Conservation (phyloP, 371 early-diverging fungal genomes). For the Apophysomyces trapeziformis region DNA sequence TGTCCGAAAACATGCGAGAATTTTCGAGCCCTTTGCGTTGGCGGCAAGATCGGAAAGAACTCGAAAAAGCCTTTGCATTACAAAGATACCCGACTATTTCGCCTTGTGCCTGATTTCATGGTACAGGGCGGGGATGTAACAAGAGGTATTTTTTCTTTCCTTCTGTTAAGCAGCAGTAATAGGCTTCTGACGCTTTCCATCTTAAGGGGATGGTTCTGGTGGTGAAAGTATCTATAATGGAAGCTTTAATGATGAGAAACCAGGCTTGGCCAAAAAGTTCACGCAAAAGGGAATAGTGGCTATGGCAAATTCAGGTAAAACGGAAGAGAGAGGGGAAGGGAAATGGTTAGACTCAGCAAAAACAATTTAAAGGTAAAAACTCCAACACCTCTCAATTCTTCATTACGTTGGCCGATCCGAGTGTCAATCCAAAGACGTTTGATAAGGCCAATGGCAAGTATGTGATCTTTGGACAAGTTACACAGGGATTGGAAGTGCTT, state of each 20-base stretch:
- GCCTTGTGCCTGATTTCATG: slow-evolving; percentile 68
- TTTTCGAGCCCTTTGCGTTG: slow-evolving; percentile 60
- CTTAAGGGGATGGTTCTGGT: slow-evolving; percentile 73
- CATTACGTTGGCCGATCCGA: slow-evolving; percentile 58
- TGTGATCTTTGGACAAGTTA: slow-evolving; percentile 80
- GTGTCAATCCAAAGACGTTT: slow-evolving; percentile 43
- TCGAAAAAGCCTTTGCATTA: slow-evolving; percentile 62
- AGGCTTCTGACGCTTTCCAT: not conserved
- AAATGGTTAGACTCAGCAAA: too few species aligned
- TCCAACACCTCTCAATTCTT: slow-evolving; percentile 89
- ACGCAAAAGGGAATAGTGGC: slow-evolving; percentile 59
- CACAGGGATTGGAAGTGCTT: slow-evolving; percentile 51
- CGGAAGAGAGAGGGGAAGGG: too few species aligned
- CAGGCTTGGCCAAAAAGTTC: slow-evolving; percentile 56
- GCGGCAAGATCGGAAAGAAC: slow-evolving; percentile 52
- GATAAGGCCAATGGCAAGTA: slow-evolving; percentile 76
- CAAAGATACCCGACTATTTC: slow-evolving; percentile 51
- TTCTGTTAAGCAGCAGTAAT: not conserved
- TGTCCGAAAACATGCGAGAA: slow-evolving; percentile 71
- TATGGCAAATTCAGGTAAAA: slow-evolving; percentile 80
- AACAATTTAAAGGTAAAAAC: slow-evolving; percentile 58
- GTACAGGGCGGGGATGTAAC: slow-evolving; percentile 88
- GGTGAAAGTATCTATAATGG: slow-evolving; percentile 73
- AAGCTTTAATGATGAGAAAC: slow-evolving; percentile 76
- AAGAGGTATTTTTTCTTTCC: slow-evolving; percentile 32